These are phyloP conservation scores for Curvularia lunata DNA, from an alignment of 2,329 filamentous ascomycete species.

Conservation along the genomic window DNA sequence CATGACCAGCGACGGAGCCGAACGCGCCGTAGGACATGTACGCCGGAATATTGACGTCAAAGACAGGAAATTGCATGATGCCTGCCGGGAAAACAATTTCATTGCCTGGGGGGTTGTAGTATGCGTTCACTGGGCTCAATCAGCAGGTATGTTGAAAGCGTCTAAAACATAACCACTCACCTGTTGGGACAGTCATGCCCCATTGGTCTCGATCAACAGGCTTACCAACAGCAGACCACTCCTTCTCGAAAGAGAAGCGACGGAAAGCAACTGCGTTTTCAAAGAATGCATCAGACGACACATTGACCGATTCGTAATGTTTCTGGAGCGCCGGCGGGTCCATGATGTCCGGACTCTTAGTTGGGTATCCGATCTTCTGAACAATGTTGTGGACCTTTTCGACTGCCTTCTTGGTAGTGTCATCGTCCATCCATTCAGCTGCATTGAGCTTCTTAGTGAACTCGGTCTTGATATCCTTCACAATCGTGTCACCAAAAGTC, in stretches of 20 bases:
- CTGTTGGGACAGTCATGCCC: slow-evolving; percentile 64
- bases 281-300: slow-evolving; percentile 62
- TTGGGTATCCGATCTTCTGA: slow-evolving; percentile 73
- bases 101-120: slow-evolving; percentile 69
- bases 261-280: slow-evolving; percentile 62
- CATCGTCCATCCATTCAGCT: slow-evolving; percentile 69
- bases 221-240: slow-evolving; percentile 66
- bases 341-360: slow-evolving; percentile 65
- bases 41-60: slow-evolving; percentile 66
- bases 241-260: slow-evolving; percentile 55
- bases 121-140: slow-evolving; percentile 60
- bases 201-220: slow-evolving; percentile 67
- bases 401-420: slow-evolving; percentile 65
- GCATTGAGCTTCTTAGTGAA: slow-evolving; percentile 67
- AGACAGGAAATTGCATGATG: slow-evolving; percentile 71
- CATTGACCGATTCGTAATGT: slow-evolving; percentile 63
- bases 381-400: slow-evolving; percentile 71
- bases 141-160: neutral
- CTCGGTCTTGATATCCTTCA: slow-evolving; percentile 71
- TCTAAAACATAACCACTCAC: neutral
- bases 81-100: slow-evolving; percentile 73
- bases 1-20: slow-evolving; percentile 70
- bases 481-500: slow-evolving; percentile 70
- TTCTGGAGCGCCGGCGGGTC: slow-evolving; percentile 61
- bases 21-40: slow-evolving; percentile 75